phyloP scores from a whole-genome alignment of 2,329 filamentous ascomycete species.

The Fusarium anguioides region DNA sequence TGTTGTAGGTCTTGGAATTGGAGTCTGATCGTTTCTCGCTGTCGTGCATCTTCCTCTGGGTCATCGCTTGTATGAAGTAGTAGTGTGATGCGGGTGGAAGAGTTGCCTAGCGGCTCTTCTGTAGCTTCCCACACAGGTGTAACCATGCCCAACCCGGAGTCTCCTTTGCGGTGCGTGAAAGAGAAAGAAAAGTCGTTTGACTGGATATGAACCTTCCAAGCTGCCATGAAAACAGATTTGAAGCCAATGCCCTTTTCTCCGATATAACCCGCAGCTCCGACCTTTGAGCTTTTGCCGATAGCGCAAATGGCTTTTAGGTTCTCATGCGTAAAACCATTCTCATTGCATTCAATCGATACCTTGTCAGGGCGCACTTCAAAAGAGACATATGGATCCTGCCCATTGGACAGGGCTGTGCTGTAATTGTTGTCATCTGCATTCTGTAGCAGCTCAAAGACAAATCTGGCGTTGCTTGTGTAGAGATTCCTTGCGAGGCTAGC shows the following conservation, averaged over 20 bases:
- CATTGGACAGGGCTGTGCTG: slow-evolving; percentile 24
- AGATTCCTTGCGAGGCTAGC: slow-evolving; percentile 56
- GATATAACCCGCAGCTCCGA: slow-evolving; percentile 55
- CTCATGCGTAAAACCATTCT: slow-evolving; percentile 56
- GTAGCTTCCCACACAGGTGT: slow-evolving; percentile 55
- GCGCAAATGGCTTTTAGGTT: slow-evolving; percentile 60
- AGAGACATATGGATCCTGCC: slow-evolving; percentile 46
- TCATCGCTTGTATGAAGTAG: slow-evolving; percentile 48
- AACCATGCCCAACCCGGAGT: slow-evolving; percentile 64
- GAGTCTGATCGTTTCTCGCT: slow-evolving; percentile 42
- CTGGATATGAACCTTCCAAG: slow-evolving; percentile 57
- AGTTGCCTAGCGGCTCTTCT: slow-evolving; percentile 13
- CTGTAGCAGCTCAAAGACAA: slow-evolving; percentile 64
- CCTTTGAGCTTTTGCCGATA: slow-evolving; percentile 60
- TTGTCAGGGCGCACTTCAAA: slow-evolving; percentile 51
- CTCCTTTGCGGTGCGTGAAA: slow-evolving; percentile 53
- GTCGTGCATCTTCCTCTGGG: slow-evolving; percentile 10
- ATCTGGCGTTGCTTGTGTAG: slow-evolving; percentile 57
- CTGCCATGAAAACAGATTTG: slow-evolving; percentile 62
- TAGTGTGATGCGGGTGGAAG: slow-evolving; percentile 53
- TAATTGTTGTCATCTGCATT: slow-evolving; percentile 66
- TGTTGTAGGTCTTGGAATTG: slow-evolving; percentile 55
- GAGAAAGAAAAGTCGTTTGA: slow-evolving; percentile 59
- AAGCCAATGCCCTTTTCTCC: slow-evolving; percentile 64
- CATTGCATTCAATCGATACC: slow-evolving; percentile 62